phyloP scores from a whole-genome alignment of 2,329 filamentous ascomycete species.

The Fusarium sp. region DNA sequence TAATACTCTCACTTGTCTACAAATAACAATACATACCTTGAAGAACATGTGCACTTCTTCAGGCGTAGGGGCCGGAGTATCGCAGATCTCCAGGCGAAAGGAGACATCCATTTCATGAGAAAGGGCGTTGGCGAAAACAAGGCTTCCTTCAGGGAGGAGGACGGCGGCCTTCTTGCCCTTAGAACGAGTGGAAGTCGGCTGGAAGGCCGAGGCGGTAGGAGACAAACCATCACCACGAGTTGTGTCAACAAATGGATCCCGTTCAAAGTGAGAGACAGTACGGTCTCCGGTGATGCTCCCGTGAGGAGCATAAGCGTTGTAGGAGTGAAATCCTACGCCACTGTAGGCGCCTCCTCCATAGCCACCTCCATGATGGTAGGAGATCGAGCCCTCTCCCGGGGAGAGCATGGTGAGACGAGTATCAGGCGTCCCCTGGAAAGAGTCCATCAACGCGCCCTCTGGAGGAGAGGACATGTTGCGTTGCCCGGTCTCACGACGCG shows the following conservation, averaged over 20 bases:
- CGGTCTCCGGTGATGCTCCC: constrained; percentile 40
- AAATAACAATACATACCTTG: constrained; percentile 52
- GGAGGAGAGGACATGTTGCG: constrained; percentile 63
- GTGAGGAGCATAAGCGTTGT: constrained; percentile 34
- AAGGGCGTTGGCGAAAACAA: constrained; percentile 51
- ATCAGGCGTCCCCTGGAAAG: constrained; percentile 72
- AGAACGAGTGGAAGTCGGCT: constrained; percentile 54
- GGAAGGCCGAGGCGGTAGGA: constrained; percentile 72
- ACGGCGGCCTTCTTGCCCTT: constrained; percentile 1
- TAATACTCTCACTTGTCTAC: neutral
- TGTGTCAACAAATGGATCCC: constrained; percentile 66
- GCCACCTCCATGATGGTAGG: neutral
- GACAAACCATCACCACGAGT: constrained; percentile 61
- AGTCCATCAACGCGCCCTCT: constrained; percentile 64
- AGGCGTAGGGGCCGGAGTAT: constrained; percentile 46
- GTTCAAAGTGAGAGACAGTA: constrained; percentile 50
- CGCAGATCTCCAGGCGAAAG: constrained; percentile 58
- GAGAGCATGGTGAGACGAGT: constrained; percentile 73
- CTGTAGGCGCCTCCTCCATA: neutral
- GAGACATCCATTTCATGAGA: constrained; percentile 61
- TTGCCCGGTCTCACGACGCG: constrained; percentile 55
- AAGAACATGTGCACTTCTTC: constrained; percentile 59
- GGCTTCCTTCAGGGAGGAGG: constrained; percentile 36
- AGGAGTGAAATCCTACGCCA: neutral
- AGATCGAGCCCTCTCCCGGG: constrained; percentile 59